Evolutionary conservation across 306 rosid genomes (phyloP), one percentile per base, ranked within the genome.

Genomic region (Sicyos baderoa): DNA sequence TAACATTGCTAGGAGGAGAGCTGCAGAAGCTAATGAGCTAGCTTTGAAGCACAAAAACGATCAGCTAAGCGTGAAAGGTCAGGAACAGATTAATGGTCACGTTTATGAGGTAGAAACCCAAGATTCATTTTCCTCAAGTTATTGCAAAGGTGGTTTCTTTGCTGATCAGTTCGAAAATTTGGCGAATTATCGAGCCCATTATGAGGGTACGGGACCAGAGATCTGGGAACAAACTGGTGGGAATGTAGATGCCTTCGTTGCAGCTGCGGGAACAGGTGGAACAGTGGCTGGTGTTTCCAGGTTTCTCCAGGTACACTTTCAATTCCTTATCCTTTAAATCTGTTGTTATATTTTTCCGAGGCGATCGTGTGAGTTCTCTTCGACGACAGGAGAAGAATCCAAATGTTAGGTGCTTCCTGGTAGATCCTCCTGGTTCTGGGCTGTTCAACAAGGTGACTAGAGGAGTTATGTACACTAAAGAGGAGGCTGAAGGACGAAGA

Each of bases 361-460:
- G 54, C 42, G 7, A 29, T 25, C 5, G 32, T 23, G 9, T 3
- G 9, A 49, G 52, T 19, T 65, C 29, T 42, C 14, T 15, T 60
- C 9, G 57, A 12, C 51, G 70, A 75, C 84, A 93, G 98, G 97
- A 89, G 80, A 88, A 75, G 76, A 86, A 85, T 73, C 87, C 94
- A 72, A 84, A 75, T 45, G 75, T 93, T 64, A 90, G 84, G 82
- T 88, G 91, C 80, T 88, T 70, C 84, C 85, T 93, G 11, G n/a
- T 93, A 76, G 98, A 89, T 63, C 98, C 98, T 59, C 96, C 97
- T 12, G 97, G 98, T 75, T 93, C 95, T 14, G 96, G 98, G 73
- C 76, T 89, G 84, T 93, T 81, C 80, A 88, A 89, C 55, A 93
- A 93, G 86, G 85, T 89, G 70, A 86, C 91, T 16, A 80, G 98